Conservation (phyloP, 495 filamentous ascomycete species). For the Xylaria nigripes region DNA sequence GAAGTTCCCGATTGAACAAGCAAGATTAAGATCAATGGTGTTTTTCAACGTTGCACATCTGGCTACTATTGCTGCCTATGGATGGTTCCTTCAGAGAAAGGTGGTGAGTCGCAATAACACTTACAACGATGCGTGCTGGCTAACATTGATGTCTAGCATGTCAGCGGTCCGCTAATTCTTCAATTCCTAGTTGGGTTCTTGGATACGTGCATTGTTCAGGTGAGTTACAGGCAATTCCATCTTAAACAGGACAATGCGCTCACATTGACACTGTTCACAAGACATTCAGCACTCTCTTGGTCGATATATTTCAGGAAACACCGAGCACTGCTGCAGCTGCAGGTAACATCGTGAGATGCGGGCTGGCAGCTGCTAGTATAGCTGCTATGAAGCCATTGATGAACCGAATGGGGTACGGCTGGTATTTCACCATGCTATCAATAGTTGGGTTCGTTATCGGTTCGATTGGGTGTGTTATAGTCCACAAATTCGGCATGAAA, state of each 20-base stretch:
- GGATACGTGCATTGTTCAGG: background rate
- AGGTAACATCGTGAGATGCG: background rate
- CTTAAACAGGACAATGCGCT: background rate
- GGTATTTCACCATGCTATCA: slow-evolving; percentile 3
- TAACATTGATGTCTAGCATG: background rate
- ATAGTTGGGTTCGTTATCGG: background rate
- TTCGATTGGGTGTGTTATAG: background rate
- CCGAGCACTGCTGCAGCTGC: background rate
- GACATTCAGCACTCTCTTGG: background rate
- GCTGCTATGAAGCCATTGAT: background rate
- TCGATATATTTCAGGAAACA: background rate
- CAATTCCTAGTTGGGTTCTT: background rate
- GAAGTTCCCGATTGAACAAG: background rate
- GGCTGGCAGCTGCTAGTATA: background rate
- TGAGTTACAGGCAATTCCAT: background rate
- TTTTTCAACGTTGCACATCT: background rate
- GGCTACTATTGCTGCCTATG: background rate
- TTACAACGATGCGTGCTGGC: background rate
- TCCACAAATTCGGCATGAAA: background rate
- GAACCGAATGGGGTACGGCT: background rate
- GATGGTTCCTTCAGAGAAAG: background rate
- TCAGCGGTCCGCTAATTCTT: background rate
- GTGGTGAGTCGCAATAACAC: background rate
- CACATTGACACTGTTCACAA: background rate
- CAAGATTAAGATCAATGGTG: background rate